Conservation (phyloP, 768 basidiomycete species). For the Pleurotus eryngii region DNA sequence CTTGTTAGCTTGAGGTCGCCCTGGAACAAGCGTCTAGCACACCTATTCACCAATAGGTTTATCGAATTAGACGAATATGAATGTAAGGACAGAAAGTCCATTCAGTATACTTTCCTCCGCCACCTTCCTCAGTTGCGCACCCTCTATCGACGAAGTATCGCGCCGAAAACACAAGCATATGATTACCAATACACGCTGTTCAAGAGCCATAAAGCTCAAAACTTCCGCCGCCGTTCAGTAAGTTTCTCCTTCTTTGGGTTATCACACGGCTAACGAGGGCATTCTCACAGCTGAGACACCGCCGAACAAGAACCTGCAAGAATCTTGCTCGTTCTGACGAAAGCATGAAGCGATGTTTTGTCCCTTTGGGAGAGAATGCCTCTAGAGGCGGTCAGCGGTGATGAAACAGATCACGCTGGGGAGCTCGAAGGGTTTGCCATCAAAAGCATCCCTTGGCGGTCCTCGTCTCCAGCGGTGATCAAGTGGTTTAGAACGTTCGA, state of each 20-base stretch:
- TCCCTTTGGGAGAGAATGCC: neutral
- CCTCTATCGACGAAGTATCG: neutral
- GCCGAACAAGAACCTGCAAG: neutral
- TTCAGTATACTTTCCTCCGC: neutral
- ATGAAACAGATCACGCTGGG: neutral
- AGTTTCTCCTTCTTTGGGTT: too few species aligned
- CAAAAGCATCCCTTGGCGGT: neutral
- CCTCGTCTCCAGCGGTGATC: neutral
- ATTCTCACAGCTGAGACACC: neutral
- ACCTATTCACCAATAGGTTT: neutral
- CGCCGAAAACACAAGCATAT: too few species aligned
- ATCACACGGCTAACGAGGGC: too few species aligned
- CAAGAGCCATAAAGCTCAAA: too few species aligned
- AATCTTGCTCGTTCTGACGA: neutral
- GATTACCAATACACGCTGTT: too few species aligned
- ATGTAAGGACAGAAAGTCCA: neutral
- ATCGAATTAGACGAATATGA: neutral
- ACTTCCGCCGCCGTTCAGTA: too few species aligned
- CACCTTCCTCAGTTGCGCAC: neutral
- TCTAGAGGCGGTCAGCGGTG: neutral
- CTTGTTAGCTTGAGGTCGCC: neutral
- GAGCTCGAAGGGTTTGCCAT: neutral
- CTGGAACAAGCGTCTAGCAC: neutral
- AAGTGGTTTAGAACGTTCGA: neutral
- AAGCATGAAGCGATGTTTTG: neutral